Base-by-base conservation (phyloP, 345 rosid genomes). In the Camelina hispida region DNA sequence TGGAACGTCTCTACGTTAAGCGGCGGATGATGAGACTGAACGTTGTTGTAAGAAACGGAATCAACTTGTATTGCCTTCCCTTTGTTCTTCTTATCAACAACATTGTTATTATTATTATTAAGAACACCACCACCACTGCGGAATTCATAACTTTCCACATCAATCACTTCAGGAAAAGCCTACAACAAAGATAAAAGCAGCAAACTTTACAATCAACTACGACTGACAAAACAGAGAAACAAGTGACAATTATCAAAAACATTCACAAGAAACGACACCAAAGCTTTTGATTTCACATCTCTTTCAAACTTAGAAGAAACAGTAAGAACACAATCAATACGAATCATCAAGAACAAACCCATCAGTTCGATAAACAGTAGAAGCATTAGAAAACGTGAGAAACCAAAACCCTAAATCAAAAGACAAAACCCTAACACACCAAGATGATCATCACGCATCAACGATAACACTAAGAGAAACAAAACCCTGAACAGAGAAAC, bases 91-190 rank as follows among this genome's bases (percentile, higher is more conserved):
- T 60, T 42, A 72, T 80, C 81, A 51, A 59, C 63, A 66, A 66
- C 0, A 22, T n/a, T 11, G 13, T 40, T 37, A 10, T 17, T 30
- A 20, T 20, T 20, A 30, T 40, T n/a, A 30, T 40, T n/a, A 16
- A 13, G 9, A 62, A 16, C 43, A 20, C 9, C 65, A 16, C 68
- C 53, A 32, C 38, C 58, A 48, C 53, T 80, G 47, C 66, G 51
- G 69, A 81, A 88, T 25, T 85, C 96, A 74, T 88, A 84, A 9
- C 81, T 54, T 17, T 91, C 93, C 44, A 87, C 75, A 76, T 87
- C 87, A 78, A 91, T 89, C 52, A 91, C 87, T 84, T 88, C 93
- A 50, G 66, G 82, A 13, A 75, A 54, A 70, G 59, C 84, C 97
- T 88, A 78, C 53, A 81, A 51, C 25, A 72, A 25, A 61, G 18